phyloP scores from a whole-genome alignment of 768 basidiomycete species.

The Phlebiopsis gigantea region DNA sequence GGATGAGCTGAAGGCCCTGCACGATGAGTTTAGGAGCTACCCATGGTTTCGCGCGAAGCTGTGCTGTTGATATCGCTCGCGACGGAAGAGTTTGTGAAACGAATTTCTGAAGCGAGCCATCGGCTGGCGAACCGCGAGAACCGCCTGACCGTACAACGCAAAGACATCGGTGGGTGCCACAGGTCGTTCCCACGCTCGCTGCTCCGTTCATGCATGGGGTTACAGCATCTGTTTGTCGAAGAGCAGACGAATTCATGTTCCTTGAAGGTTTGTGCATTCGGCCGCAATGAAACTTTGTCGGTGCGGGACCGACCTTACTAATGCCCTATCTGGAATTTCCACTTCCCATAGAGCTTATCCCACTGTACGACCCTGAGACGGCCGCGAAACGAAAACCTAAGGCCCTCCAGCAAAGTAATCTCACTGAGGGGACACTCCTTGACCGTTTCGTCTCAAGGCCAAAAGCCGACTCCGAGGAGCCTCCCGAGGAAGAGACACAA shows the following conservation, averaged over 20 bases:
- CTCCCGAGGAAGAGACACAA: conserved; percentile 16
- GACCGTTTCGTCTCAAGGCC: conserved; percentile 40
- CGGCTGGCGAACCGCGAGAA: conserved; percentile 66
- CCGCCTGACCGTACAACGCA: conserved; percentile 69
- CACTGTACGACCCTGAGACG: conserved; percentile 41
- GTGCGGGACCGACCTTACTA: neutral
- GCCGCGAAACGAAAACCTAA: conserved; percentile 40
- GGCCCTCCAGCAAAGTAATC: conserved; percentile 19
- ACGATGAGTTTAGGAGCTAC: conserved; percentile 53
- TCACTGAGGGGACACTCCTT: conserved; percentile 32
- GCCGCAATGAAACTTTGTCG: neutral
- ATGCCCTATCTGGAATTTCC: neutral
- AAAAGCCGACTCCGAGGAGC: conserved; percentile 14
- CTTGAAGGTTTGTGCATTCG: conserved; percentile 52
- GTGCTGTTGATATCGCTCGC: conserved; percentile 75
- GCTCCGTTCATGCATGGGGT: neutral
- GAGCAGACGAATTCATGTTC: conserved; percentile 72
- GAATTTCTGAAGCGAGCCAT: conserved; percentile 67
- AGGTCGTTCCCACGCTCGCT: neutral
- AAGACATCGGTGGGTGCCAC: conserved; percentile 63
- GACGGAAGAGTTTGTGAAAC: conserved; percentile 83
- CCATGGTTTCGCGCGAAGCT: conserved; percentile 72
- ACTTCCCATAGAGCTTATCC: conserved; percentile 47
- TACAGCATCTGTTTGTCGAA: conserved; percentile 56
- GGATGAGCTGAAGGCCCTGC: neutral